Percentiles rank a stretch among this genome's conserved stretches.
Evolutionary conservation across 2,329 filamentous ascomycete genomes (phyloP).

Genomic region (Neonectria hederae): DNA sequence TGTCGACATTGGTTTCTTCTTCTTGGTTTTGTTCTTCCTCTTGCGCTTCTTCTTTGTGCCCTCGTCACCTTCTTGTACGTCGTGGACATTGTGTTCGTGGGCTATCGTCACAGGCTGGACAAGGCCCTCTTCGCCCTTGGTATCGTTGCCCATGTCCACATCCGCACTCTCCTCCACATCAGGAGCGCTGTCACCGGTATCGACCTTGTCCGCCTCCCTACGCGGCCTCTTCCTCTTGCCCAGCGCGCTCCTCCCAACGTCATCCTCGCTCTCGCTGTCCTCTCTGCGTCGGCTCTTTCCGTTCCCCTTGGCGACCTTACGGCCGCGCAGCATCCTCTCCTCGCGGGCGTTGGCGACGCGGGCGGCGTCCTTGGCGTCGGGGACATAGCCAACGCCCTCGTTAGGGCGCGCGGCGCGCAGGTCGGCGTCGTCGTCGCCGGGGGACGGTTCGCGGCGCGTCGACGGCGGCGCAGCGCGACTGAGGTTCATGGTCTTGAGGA

Average conservation of each 20-base stretch:
- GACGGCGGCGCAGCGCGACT: conserved; percentile 26
- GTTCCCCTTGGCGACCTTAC: conserved; percentile 35
- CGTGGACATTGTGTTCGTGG: background rate
- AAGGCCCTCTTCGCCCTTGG: background rate
- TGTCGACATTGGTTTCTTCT: conserved; percentile 42
- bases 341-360: conserved; percentile 38
- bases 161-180: background rate
- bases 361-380: conserved; percentile 37
- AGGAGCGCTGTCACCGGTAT: background rate
- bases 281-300: conserved; percentile 26
- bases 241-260: conserved; percentile 50
- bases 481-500: conserved; percentile 46
- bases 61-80: background rate
- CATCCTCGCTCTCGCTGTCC: conserved; percentile 49
- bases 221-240: conserved; percentile 50
- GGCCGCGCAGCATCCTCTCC: conserved; percentile 46
- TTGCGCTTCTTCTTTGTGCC: conserved; percentile 33
- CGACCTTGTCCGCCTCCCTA: conserved; percentile 22
- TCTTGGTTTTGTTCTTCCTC: conserved; percentile 38
- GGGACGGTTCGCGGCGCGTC: conserved; percentile 8
- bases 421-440: conserved; percentile 42
- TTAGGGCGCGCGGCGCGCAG: conserved; percentile 44
- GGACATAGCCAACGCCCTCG: conserved; percentile 54
- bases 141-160: conserved; percentile 30
- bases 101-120: background rate